These are phyloP conservation scores for Malassezia yamatoensis DNA, from an alignment of 1,284 basidiomycete species.

Conservation along the genomic window DNA sequence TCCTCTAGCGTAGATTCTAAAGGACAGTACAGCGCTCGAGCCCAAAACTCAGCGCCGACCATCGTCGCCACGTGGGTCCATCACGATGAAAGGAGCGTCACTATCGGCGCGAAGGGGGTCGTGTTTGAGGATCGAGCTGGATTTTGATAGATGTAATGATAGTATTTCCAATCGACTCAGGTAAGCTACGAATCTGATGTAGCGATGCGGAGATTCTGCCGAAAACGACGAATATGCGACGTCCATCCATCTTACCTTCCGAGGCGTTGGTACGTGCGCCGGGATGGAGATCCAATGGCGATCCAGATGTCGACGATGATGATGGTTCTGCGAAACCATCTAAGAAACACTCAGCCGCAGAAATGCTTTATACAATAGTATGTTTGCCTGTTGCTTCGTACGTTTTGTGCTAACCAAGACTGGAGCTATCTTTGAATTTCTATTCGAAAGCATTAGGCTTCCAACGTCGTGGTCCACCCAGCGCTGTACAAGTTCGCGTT, in stretches of 20 bases:
- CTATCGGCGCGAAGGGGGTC: conserved; percentile 1
- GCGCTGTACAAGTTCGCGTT: conserved; percentile 1
- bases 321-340: not conserved
- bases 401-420: not conserved
- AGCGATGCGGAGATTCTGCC: conserved; percentile 6
- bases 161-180: not conserved
- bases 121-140: not conserved
- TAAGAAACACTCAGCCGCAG: too few species aligned
- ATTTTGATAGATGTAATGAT: not conserved
- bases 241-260: not conserved
- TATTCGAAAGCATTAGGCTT: conserved; percentile 10
- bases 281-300: not conserved
- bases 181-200: not conserved
- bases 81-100: not conserved
- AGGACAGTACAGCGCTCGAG: conserved; percentile 5
- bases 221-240: conserved; percentile 6
- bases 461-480: not conserved
- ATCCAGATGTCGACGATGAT: not conserved
- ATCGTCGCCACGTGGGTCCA: not conserved
- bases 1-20: not conserved
- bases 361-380: conserved; percentile 5
- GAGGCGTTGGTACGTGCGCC: not conserved
- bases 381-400: not conserved
- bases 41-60: conserved; percentile 7
- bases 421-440: conserved; percentile 2